phyloP scores from a whole-genome alignment of 2,329 filamentous ascomycete species.

The Gremmenia infestans region DNA sequence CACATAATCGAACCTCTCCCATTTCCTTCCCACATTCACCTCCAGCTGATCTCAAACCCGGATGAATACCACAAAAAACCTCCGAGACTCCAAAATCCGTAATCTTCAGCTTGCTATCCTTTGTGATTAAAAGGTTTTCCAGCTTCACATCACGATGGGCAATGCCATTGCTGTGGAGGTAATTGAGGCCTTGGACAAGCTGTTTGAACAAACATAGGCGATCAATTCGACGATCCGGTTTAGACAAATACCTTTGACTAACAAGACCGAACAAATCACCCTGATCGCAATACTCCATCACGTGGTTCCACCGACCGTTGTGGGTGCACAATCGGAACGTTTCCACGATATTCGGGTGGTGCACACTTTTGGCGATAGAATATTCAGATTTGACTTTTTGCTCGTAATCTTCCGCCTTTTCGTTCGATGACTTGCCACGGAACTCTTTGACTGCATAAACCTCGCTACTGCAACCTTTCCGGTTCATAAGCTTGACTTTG shows the following conservation, averaged over 20 bases:
- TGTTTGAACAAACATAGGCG: constrained; percentile 87
- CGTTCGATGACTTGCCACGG: constrained; percentile 63
- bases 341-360: constrained; percentile 84
- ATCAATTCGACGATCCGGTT: constrained; percentile 59
- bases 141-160: constrained; percentile 89
- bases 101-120: constrained; percentile 79
- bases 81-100: constrained; percentile 89
- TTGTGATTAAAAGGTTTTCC: constrained; percentile 77
- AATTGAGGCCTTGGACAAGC: constrained; percentile 73
- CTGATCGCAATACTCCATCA: constrained; percentile 86
- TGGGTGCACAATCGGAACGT: constrained; percentile 68
- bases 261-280: constrained; percentile 77
- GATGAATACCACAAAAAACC: constrained; percentile 77
- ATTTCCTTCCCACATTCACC: constrained; percentile 72
- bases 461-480: constrained; percentile 57
- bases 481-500: constrained; percentile 74
- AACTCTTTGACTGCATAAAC: constrained; percentile 87
- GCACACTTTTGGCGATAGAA: constrained; percentile 77
- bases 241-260: constrained; percentile 62
- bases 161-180: constrained; percentile 78
- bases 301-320: constrained; percentile 76
- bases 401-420: constrained; percentile 70
- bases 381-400: constrained; percentile 91
- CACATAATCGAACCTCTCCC: constrained; percentile 64
- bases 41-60: constrained; percentile 66